Conservation (phyloP, 805 yeast species). For the Candida ulmi region DNA sequence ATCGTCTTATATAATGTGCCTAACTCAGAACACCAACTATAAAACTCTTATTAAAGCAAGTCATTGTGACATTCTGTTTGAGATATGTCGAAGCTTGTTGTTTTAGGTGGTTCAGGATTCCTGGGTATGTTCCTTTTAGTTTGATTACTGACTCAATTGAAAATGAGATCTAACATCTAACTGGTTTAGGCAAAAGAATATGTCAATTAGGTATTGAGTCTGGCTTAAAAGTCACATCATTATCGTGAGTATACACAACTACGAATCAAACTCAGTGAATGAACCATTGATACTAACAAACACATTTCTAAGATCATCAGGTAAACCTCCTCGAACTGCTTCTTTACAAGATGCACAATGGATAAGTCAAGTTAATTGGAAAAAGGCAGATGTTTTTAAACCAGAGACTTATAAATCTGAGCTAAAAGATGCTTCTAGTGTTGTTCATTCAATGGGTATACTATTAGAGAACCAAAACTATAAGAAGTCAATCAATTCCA, state of each 20-base stretch:
- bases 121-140: conserved; percentile 34
- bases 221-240: conserved; percentile 63
- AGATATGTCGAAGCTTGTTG: conserved; percentile 43
- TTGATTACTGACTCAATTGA: background rate
- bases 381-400: conserved; percentile 59
- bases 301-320: conserved; percentile 49
- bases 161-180: background rate
- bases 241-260: conserved; percentile 34
- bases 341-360: conserved; percentile 33
- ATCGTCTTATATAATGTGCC: no score
- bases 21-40: no score
- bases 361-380: conserved; percentile 61
- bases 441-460: conserved; percentile 81
- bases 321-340: conserved; percentile 38
- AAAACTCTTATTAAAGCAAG: no score
- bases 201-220: conserved; percentile 60
- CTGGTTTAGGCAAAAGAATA: conserved; percentile 51
- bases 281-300: conserved; percentile 4
- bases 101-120: conserved; percentile 88
- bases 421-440: conserved; percentile 49
- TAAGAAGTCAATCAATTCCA: conserved; percentile 41
- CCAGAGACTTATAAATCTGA: conserved; percentile 49
- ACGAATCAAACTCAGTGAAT: background rate
- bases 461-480: conserved; percentile 65
- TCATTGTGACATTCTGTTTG: no score